phyloP scores from a whole-genome alignment of 2,329 filamentous ascomycete species.

The Colletotrichum theobromicola region DNA sequence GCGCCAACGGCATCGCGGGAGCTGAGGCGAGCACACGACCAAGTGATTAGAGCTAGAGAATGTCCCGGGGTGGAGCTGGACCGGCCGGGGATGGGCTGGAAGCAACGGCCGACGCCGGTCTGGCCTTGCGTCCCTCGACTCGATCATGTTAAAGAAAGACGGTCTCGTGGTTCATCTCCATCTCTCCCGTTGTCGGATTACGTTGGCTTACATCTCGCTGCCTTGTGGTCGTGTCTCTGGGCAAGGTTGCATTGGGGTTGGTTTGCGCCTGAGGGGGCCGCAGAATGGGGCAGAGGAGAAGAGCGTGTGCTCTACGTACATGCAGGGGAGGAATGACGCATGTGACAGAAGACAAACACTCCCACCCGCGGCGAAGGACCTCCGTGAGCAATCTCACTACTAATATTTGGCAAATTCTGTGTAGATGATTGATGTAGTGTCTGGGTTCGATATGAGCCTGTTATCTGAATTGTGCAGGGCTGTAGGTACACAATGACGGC shows the following conservation, averaged over 20 bases:
- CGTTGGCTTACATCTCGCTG: not conserved
- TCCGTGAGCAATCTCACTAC: not conserved
- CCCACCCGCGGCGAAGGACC: not conserved
- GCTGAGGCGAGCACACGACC: not conserved
- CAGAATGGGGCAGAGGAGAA: not conserved
- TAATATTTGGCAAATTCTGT: not conserved
- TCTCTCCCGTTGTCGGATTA: not conserved
- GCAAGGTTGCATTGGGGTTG: not conserved
- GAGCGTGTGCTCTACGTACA: not conserved
- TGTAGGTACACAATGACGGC: not conserved
- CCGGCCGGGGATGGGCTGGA: not conserved
- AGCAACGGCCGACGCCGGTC: not conserved
- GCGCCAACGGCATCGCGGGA: not conserved
- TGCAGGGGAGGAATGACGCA: slow-evolving; percentile 1
- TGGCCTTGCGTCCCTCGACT: not conserved
- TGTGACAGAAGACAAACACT: slow-evolving; percentile 1
- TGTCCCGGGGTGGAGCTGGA: slow-evolving; percentile 13
- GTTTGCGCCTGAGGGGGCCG: not conserved
- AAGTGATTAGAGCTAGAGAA: slow-evolving; percentile 9
- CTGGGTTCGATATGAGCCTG: not conserved
- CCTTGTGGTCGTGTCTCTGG: not conserved
- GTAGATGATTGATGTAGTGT: not conserved
- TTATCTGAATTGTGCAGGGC: not conserved
- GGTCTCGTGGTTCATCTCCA: not conserved
- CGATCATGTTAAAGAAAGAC: not conserved